Evolutionary conservation across 495 filamentous ascomycete species (phyloP), one percentile per base, ranked within the genome.

Genomic region (Penicillium cinerascens): DNA sequence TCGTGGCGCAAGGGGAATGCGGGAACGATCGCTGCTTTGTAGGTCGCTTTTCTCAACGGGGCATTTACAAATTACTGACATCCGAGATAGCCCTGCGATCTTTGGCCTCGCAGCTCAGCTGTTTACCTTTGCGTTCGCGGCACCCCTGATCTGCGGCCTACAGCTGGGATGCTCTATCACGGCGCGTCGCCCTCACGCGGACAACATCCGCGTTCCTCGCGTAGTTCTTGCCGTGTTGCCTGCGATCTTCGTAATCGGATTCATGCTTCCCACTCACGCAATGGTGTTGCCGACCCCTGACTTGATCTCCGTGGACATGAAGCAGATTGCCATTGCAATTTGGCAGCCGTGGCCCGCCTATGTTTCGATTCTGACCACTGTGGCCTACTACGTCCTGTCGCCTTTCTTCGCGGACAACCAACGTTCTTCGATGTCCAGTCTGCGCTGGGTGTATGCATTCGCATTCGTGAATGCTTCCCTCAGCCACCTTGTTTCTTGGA

Each of bases 341-440:
- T 86, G 83, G 82, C 81, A 85, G 52, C 66, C 71, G 0, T 86
- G 84, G 63, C 83, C 83, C 0, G 56, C 78, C 21, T 79, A 82
- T 48, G 58, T 67, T 9, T 68, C 67, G 6, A 64, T 73, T 17
- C 55, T 76, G 4, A 52, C 63, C 6, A 66, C 71, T 0, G 25
- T 70, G 10, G 46, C 70, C 16, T 60, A 61, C 60, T 65, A 54
- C 44, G 44, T 65, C 3, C 65, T 64, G 53, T 72, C 59, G 1
- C 73, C 61, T 47, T 75, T 64, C 64, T 58, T 70, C 49, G 56
- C 53, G 22, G 61, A 73, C 20, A 66, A 67, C 52, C 39, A 45
- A 17, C 62, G 64, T 1, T 67, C 67, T 0, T 76, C 72, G 35
- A 68, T 53, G 61, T 78, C 58, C 51, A 73, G 70, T 20, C 63